A percentile compares a stretch with the other conserved stretches of the same genome.
phyloP scores from a whole-genome alignment of 2,329 filamentous ascomycete species.

The Penicillium corylophilum region DNA sequence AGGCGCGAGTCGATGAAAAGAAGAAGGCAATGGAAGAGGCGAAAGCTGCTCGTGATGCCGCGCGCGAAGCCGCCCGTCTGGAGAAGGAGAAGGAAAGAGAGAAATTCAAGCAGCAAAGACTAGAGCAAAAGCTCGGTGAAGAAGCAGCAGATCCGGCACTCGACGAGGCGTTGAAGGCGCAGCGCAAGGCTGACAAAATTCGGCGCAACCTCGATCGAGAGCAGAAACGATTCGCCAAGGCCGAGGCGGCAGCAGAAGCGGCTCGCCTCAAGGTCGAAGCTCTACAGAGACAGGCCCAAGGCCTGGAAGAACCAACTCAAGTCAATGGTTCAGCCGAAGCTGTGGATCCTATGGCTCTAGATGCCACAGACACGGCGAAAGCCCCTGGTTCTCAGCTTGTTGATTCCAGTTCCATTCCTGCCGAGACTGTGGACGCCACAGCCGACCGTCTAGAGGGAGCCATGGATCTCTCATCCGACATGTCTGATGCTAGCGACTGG shows the following conservation, averaged over 20 bases:
- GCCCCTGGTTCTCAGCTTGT: neutral
- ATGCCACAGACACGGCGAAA: neutral
- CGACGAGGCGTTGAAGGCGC: conserved; percentile 38
- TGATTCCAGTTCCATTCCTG: neutral
- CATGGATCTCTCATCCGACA: conserved; percentile 18
- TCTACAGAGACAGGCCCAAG: conserved; percentile 26
- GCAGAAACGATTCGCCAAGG: conserved; percentile 52
- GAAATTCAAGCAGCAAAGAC: conserved; percentile 29
- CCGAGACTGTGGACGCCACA: neutral
- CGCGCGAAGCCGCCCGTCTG: conserved; percentile 37
- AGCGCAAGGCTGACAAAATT: conserved; percentile 43
- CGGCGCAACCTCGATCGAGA: conserved; percentile 61
- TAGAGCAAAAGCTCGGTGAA: conserved; percentile 23
- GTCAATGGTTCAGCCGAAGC: neutral
- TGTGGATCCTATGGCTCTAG: neutral
- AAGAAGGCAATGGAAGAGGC: conserved; percentile 65
- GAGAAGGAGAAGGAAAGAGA: conserved; percentile 40
- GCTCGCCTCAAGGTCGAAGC: conserved; percentile 37
- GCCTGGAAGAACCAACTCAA: conserved; percentile 1
- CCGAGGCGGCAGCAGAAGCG: conserved; percentile 44
- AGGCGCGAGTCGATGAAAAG: conserved; percentile 62
- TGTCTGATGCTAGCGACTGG: conserved; percentile 34
- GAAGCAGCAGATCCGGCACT: conserved; percentile 25
- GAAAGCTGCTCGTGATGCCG: conserved; percentile 45
- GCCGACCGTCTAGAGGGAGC: conserved; percentile 6